phyloP scores from a whole-genome alignment of 116 monocot genomes.

The Cymodocea nodosa region DNA sequence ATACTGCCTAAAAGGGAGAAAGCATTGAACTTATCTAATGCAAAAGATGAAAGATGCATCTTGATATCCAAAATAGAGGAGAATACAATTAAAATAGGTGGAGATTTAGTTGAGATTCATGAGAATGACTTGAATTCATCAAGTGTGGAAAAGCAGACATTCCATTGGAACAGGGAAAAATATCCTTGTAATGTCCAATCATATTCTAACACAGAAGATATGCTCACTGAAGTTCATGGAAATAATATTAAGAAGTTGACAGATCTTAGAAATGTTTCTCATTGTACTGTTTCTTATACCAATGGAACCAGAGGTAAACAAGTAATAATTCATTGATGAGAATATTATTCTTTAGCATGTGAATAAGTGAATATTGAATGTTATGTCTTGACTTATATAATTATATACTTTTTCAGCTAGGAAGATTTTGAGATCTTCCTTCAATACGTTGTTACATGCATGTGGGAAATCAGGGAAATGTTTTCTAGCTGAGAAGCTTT shows the following conservation, averaged over 20 bases:
- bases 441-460: conserved; percentile 59
- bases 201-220: not conserved
- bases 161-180: not conserved
- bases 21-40: not conserved
- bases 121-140: not conserved
- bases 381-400: not conserved
- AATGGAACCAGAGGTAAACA: not conserved
- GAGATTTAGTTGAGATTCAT: not conserved
- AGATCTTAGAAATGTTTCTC: not conserved
- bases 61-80: conserved; percentile 2
- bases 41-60: not conserved
- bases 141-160: conserved; percentile 4
- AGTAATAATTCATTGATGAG: not conserved
- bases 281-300: not conserved
- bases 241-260: not conserved
- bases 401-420: conserved; percentile 12
- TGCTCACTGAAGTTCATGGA: not conserved
- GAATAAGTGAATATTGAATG: not conserved
- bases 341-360: not conserved
- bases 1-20: conserved; percentile 26
- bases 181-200: not conserved
- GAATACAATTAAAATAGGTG: not conserved
- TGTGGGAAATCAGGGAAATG: conserved; percentile 30
- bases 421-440: conserved; percentile 53
- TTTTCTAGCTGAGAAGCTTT: conserved; percentile 56